Evolutionary conservation across 179 eudicot species (phyloP).

Genomic region (Silene coronaria): DNA sequence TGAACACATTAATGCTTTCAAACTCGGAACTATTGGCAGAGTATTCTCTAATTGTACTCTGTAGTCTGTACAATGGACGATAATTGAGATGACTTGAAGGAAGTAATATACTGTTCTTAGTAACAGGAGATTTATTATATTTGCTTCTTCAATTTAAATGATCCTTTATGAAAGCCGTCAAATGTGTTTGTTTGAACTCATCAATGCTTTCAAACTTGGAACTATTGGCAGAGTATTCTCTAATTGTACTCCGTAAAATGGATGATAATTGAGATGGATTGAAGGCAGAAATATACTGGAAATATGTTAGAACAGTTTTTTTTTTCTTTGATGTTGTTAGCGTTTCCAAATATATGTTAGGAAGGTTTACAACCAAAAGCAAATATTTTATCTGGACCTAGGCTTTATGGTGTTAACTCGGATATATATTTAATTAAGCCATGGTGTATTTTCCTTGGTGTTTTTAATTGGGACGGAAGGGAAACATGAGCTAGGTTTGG

Average conservation of each 20-base stretch:
- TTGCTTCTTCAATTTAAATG: background rate
- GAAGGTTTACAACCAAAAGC: too few relatives aligned
- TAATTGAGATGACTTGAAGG: background rate
- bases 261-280: background rate
- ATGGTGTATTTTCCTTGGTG: background rate
- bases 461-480: too few relatives aligned
- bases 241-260: background rate
- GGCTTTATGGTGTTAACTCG: background rate
- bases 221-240: background rate
- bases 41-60: background rate
- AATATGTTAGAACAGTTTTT: background rate
- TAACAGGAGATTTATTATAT: background rate
- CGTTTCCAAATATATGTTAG: too few relatives aligned
- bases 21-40: background rate
- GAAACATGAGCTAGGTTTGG: background rate
- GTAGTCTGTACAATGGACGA: too few relatives aligned
- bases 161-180: background rate
- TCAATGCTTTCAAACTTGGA: background rate
- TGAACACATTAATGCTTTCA: background rate
- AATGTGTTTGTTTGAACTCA: background rate
- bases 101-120: background rate
- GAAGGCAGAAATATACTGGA: background rate
- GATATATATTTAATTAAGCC: background rate
- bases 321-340: too few relatives aligned
- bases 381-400: background rate